Percentiles rank a stretch among this genome's conserved stretches.
phyloP scores from a whole-genome alignment of 1,139 yeast species.

The Suhomyces anneliseae region DNA sequence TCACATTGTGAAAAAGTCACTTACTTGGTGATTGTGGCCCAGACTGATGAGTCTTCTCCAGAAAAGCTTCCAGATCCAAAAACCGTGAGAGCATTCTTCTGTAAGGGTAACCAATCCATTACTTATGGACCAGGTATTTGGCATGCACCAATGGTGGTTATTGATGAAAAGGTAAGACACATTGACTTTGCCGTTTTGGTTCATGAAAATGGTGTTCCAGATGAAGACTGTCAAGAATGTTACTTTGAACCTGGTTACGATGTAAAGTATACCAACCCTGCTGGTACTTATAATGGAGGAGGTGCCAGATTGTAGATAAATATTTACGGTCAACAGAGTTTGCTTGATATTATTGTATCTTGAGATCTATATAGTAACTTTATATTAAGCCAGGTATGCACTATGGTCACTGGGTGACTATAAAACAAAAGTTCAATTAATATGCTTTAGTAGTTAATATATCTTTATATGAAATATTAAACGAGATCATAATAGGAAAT shows the following conservation, averaged over 20 bases:
- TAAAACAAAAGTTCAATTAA: no score
- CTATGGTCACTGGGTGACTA: no score
- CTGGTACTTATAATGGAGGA: neutral
- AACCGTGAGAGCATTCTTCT: constrained; percentile 64
- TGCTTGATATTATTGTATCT: no score
- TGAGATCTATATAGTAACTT: no score
- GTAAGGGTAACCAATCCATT: constrained; percentile 82
- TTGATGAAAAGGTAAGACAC: constrained; percentile 47
- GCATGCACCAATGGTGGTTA: constrained; percentile 94
- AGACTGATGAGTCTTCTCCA: constrained; percentile 40
- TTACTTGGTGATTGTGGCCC: constrained; percentile 81
- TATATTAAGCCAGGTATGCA: no score
- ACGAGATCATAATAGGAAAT: no score
- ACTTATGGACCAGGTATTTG: constrained; percentile 73
- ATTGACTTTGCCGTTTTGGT: constrained; percentile 84
- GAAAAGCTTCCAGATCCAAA: constrained; percentile 58
- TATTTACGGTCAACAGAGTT: no score
- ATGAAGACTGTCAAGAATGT: constrained; percentile 83
- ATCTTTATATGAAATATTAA: no score
- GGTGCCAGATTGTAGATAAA: neutral
- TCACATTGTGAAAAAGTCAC: constrained; percentile 48
- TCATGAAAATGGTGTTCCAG: constrained; percentile 76
- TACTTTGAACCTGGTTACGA: constrained; percentile 61
- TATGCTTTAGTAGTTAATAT: no score
- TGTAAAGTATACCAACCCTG: constrained; percentile 28